phyloP scores from a whole-genome alignment of 495 filamentous ascomycete genomes.

The Lophiostoma macrostomum region DNA sequence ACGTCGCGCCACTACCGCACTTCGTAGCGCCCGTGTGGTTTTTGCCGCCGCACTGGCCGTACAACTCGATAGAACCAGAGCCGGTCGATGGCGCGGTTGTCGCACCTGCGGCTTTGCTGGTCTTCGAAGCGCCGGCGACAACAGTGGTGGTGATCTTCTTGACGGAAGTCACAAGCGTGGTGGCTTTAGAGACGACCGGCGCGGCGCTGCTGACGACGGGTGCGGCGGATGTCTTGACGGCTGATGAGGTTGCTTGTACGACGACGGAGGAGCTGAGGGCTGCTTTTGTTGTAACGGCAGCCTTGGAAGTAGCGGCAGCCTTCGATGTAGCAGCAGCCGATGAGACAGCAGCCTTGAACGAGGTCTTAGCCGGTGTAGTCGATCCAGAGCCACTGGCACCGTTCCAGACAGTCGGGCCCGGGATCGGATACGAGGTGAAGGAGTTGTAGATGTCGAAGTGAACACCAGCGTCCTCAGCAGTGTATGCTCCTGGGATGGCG shows the following conservation, averaged over 20 bases:
- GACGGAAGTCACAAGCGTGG: constrained; percentile 7
- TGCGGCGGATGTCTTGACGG: too few relatives aligned
- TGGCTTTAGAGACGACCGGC: too few relatives aligned
- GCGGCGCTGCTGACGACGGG: too few relatives aligned
- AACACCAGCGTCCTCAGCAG: constrained; percentile 26
- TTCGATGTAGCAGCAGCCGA: neutral
- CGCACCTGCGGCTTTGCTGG: too few relatives aligned
- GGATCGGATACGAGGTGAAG: constrained; percentile 28
- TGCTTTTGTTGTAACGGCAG: neutral
- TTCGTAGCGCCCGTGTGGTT: constrained; percentile 22
- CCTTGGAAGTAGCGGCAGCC: neutral
- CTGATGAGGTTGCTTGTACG: too few relatives aligned
- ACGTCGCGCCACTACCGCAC: constrained; percentile 23
- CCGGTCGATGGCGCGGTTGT: constrained; percentile 1
- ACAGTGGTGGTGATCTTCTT: neutral
- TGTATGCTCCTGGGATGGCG: constrained; percentile 34
- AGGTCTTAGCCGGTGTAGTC: neutral
- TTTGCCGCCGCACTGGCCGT: constrained; percentile 30
- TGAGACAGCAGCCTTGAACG: neutral
- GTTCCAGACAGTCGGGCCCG: constrained; percentile 28
- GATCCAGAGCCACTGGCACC: constrained; percentile 7
- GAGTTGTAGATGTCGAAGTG: constrained; percentile 30
- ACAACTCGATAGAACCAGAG: constrained; percentile 18
- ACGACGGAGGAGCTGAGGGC: neutral
- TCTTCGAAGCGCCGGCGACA: neutral